Percentiles rank a stretch among this genome's conserved stretches.
Conservation (phyloP, 2,329 filamentous ascomycete genomes). For the Colletotrichum sp. region DNA sequence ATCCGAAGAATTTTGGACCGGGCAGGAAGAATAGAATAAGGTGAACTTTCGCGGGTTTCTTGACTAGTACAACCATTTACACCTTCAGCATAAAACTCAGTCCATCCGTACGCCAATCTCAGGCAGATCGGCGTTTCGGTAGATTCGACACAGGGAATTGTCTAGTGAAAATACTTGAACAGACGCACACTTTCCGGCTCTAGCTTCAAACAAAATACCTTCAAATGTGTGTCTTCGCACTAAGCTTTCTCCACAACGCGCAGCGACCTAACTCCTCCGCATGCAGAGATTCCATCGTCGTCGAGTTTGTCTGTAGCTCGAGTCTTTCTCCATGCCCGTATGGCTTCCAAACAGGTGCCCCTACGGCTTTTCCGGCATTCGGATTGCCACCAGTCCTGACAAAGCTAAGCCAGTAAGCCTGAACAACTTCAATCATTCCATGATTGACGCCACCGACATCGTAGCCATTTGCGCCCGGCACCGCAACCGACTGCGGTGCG, state of each 20-base stretch:
- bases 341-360: background rate
- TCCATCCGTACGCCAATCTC: background rate
- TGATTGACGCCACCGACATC: background rate
- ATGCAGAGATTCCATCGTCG: background rate
- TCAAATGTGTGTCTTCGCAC: background rate
- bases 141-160: background rate
- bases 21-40: background rate
- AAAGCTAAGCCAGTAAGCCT: background rate
- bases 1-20: background rate
- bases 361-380: background rate
- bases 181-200: background rate
- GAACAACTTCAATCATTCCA: background rate
- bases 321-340: background rate
- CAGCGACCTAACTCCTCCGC: background rate
- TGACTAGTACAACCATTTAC: too few relatives aligned
- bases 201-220: background rate
- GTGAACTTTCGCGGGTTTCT: too few relatives aligned
- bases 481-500: background rate
- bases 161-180: background rate
- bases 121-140: background rate
- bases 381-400: background rate
- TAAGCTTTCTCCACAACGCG: background rate
- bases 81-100: background rate
- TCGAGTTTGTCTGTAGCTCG: background rate
- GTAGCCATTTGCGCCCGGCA: background rate